phyloP scores from a whole-genome alignment of 2,329 filamentous ascomycete genomes.

The Rhynchosporium secalis region DNA sequence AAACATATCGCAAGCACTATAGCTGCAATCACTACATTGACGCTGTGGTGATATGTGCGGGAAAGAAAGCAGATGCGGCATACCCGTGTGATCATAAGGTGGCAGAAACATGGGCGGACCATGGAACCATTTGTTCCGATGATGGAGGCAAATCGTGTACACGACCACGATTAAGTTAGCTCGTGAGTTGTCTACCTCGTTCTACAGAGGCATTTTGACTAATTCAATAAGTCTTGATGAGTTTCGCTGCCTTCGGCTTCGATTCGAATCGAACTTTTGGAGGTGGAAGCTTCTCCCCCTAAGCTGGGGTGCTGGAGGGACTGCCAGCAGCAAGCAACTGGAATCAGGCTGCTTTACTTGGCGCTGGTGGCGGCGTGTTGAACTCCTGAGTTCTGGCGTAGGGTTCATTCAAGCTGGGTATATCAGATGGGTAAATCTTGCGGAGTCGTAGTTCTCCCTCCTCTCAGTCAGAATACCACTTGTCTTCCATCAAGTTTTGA shows the following conservation, averaged over 20 bases:
- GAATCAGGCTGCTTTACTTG: not conserved
- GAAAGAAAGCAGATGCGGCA: not conserved
- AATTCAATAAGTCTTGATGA: not conserved
- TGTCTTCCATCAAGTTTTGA: constrained; percentile 3
- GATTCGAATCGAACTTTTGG: not conserved
- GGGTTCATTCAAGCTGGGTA: not conserved
- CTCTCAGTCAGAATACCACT: constrained; percentile 6
- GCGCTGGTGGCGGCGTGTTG: not conserved
- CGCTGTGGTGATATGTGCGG: not conserved
- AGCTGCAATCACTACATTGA: not conserved
- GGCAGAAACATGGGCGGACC: not conserved
- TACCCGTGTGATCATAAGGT: not conserved
- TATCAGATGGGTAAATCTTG: not conserved
- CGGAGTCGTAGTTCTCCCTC: constrained; percentile 4
- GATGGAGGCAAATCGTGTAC: not conserved
- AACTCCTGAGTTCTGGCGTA: constrained; percentile 1
- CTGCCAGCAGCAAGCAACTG: not conserved
- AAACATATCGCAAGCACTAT: not conserved
- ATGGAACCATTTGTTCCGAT: not conserved
- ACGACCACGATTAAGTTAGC: not conserved
- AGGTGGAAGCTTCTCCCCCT: not conserved
- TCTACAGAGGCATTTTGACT: not conserved
- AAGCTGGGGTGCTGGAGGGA: not conserved
- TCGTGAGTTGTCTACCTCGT: not conserved
- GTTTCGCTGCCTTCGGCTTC: not conserved